Evolutionary conservation across 164 flowering plant genomes (phyloP).

Genomic region (Vitis amurensis): DNA sequence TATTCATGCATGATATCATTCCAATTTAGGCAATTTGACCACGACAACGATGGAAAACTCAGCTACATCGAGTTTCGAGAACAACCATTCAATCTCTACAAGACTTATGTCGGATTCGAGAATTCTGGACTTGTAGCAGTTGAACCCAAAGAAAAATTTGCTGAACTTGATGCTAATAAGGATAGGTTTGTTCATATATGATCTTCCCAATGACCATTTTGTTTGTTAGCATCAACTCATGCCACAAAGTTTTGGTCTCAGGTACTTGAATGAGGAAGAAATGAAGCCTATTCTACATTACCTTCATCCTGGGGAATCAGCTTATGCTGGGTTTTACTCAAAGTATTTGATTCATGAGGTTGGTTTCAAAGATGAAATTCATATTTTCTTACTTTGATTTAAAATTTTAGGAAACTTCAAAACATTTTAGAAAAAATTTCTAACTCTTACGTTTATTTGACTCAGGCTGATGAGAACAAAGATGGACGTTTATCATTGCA

Average conservation of each 20-base stretch:
- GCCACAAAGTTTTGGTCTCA: constrained; percentile 8
- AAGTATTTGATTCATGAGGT: constrained; percentile 55
- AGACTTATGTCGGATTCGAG: constrained; percentile 35
- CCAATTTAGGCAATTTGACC: constrained; percentile 46
- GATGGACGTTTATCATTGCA: constrained; percentile 48
- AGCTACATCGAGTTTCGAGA: constrained; percentile 42
- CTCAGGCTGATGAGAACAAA: constrained; percentile 60
- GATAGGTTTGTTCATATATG: constrained; percentile 34
- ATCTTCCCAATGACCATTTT: background rate
- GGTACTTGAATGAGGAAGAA: constrained; percentile 47
- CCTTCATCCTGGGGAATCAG: constrained; percentile 52
- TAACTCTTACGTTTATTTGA: background rate
- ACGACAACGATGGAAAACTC: constrained; percentile 48
- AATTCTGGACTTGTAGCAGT: constrained; percentile 21
- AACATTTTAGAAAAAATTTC: background rate
- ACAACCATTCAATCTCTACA: constrained; percentile 37
- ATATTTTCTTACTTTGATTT: too few species aligned
- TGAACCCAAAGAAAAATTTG: constrained; percentile 36
- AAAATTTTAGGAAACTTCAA: too few species aligned
- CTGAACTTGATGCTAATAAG: constrained; percentile 47
- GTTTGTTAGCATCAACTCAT: background rate
- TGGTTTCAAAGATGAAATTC: background rate
- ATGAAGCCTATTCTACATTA: constrained; percentile 40
- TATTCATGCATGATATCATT: background rate
- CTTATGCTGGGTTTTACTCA: constrained; percentile 48